phyloP scores from a whole-genome alignment of 2,329 filamentous ascomycete species.

The Akanthomyces lecanii region DNA sequence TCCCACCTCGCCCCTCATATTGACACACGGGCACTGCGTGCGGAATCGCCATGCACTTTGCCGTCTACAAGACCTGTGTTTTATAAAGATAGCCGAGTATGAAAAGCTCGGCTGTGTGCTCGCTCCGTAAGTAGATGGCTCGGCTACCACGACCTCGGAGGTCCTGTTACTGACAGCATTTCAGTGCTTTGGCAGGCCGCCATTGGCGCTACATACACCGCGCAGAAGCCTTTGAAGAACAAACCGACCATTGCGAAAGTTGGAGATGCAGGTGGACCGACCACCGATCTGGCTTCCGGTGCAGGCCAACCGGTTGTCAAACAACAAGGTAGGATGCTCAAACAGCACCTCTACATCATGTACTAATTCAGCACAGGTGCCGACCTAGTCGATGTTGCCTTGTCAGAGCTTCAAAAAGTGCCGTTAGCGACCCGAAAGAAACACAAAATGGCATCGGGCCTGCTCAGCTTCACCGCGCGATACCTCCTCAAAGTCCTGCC shows the following conservation, averaged over 20 bases:
- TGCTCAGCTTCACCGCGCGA: constrained; percentile 39
- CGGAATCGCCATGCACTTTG: constrained; percentile 10
- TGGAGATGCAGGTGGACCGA: constrained; percentile 30
- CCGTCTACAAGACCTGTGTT: neutral
- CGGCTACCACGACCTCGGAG: neutral
- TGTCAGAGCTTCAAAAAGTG: constrained; percentile 47
- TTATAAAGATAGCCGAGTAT: constrained; percentile 12
- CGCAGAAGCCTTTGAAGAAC: constrained; percentile 34
- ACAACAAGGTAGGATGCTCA: constrained; percentile 36
- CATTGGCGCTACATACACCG: constrained; percentile 35
- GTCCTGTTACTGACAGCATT: constrained; percentile 23
- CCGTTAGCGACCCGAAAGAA: constrained; percentile 42
- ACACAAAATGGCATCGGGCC: constrained; percentile 40
- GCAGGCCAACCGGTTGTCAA: constrained; percentile 25
- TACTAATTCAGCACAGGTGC: constrained; percentile 36
- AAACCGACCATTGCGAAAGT: constrained; percentile 28
- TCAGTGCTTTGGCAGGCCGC: constrained; percentile 46
- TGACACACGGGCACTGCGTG: constrained; percentile 3
- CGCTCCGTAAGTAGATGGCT: constrained; percentile 38
- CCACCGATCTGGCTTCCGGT: constrained; percentile 29
- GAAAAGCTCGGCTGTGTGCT: constrained; percentile 29
- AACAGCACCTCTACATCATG: constrained; percentile 18
- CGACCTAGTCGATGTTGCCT: constrained; percentile 50
- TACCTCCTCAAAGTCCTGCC: constrained; percentile 47
- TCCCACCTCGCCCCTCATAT: neutral